Conservation (phyloP, 148 eudicot genomes). For the Fagopyrum esculentum region DNA sequence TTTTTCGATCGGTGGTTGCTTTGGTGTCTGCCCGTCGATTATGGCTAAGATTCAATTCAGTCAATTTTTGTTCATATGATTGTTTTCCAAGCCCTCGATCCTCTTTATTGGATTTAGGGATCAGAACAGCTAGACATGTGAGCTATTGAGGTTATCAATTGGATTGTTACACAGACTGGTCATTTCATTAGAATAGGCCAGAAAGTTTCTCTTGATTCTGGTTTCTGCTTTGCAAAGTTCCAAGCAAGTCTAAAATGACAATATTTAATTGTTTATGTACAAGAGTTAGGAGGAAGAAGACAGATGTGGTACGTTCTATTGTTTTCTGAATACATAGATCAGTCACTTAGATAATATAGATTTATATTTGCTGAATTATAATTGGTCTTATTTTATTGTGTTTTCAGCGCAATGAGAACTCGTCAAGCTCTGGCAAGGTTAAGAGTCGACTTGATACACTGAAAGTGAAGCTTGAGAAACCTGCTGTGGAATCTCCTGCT, state of each 20-base stretch:
- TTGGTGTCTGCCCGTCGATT: conserved; percentile 68
- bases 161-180: background rate
- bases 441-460: conserved; percentile 27
- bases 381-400: conserved; percentile 1
- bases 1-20: conserved; percentile 37
- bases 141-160: background rate
- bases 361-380: conserved; percentile 6
- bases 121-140: conserved; percentile 12
- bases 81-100: background rate
- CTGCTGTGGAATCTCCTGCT: conserved; percentile 24
- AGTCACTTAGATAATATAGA: background rate
- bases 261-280: conserved; percentile 45
- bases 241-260: conserved; percentile 29
- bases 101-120: background rate
- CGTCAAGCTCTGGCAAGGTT: conserved; percentile 16
- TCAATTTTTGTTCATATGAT: conserved; percentile 1
- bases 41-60: conserved; percentile 55
- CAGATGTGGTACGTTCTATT: conserved; percentile 38
- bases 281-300: conserved; percentile 39
- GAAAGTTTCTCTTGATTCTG: background rate
- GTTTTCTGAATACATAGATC: background rate
- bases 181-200: background rate
- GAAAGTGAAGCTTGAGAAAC: conserved; percentile 37
- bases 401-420: conserved; percentile 32
- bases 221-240: background rate